These are phyloP conservation scores for Fusarium dimerum DNA, from an alignment of 2,329 filamentous ascomycete genomes.

Conservation along the genomic window DNA sequence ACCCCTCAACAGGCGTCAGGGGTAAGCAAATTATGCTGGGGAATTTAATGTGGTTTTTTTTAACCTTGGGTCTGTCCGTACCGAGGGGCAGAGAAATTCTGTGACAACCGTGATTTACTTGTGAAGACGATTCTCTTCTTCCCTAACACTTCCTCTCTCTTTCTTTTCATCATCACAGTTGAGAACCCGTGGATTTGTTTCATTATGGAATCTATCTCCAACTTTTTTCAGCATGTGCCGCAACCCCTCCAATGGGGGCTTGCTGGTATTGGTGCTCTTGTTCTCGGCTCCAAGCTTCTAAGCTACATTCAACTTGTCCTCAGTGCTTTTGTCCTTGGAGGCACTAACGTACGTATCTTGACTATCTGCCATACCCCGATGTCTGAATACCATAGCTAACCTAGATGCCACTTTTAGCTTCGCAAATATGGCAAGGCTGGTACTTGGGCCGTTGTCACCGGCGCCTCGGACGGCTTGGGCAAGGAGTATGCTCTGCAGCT, in stretches of 20 bases:
- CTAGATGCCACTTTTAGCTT: constrained; percentile 56
- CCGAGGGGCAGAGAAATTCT: constrained; percentile 24
- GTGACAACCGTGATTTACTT: neutral
- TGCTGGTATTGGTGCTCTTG: constrained; percentile 59
- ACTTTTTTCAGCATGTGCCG: constrained; percentile 40
- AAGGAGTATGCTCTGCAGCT: constrained; percentile 95
- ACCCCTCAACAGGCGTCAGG: constrained; percentile 31
- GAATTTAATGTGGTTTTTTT: neutral
- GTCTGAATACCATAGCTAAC: neutral
- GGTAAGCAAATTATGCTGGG: constrained; percentile 14
- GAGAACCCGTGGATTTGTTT: neutral
- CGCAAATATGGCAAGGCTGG: constrained; percentile 88
- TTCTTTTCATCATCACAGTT: neutral
- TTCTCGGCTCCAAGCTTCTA: constrained; percentile 56
- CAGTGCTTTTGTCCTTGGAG: constrained; percentile 68
- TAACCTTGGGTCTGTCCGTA: neutral
- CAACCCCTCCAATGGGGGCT: constrained; percentile 46
- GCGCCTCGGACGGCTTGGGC: constrained; percentile 93
- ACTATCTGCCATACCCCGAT: neutral
- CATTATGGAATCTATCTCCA: constrained; percentile 31
- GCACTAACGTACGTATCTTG: constrained; percentile 55
- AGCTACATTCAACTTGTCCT: constrained; percentile 63
- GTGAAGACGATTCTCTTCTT: constrained; percentile 1
- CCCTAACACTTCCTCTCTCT: neutral
- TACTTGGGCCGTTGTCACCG: constrained; percentile 92